A percentile compares a stretch with the other conserved stretches of the same genome.
These are phyloP conservation scores for Cymbopogon citratus DNA, from an alignment of 176 grass and related monocot genomes.

Conservation along the genomic window DNA sequence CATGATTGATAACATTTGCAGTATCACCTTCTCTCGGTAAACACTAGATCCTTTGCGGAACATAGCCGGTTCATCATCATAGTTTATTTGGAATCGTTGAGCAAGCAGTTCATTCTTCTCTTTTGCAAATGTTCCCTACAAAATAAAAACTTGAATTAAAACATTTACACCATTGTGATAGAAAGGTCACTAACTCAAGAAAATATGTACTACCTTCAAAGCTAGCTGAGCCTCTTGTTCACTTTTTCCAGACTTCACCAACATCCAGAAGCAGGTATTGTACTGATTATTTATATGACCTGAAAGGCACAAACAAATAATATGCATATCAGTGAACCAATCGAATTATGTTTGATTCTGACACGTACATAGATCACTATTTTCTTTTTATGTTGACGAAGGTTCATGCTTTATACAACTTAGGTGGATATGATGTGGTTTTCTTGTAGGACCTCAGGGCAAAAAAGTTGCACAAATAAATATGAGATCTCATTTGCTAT, in stretches of 20 bases:
- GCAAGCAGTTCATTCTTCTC: slow-evolving; percentile 69
- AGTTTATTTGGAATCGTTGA: slow-evolving; percentile 54
- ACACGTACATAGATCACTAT: neutral
- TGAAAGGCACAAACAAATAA: slow-evolving; percentile 26
- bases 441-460: too few relatives aligned
- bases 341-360: neutral
- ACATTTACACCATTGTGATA: neutral
- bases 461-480: neutral
- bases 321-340: neutral
- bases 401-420: too few relatives aligned
- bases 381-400: neutral
- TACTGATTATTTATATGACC: slow-evolving; percentile 88
- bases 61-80: slow-evolving; percentile 52
- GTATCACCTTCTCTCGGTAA: slow-evolving; percentile 56
- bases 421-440: too few relatives aligned
- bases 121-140: slow-evolving; percentile 57
- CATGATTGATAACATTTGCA: neutral
- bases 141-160: neutral
- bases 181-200: neutral
- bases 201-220: slow-evolving; percentile 47
- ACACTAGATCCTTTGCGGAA: slow-evolving; percentile 59
- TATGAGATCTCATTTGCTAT: slow-evolving; percentile 1
- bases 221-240: slow-evolving; percentile 53
- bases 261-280: slow-evolving; percentile 73
- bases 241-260: slow-evolving; percentile 77